phyloP scores from a whole-genome alignment of 2,329 filamentous ascomycete species.

The Onygenales sp. region DNA sequence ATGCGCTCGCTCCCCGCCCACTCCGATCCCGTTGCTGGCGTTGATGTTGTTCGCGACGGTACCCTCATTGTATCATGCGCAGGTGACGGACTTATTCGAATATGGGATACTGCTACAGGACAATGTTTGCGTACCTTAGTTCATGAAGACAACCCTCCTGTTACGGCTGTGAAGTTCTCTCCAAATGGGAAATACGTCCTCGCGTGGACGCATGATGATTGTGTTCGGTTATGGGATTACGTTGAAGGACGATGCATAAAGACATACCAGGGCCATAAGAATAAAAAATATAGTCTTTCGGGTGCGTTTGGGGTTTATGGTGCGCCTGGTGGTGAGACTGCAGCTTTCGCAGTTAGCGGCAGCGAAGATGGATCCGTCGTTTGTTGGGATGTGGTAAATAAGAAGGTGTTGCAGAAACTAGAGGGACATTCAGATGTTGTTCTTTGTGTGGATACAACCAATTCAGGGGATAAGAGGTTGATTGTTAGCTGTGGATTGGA shows the following conservation, averaged over 20 bases:
- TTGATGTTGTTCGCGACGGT: conserved; percentile 87
- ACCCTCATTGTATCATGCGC: conserved; percentile 87
- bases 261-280: conserved; percentile 89
- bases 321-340: conserved; percentile 18
- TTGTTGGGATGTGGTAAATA: conserved; percentile 84
- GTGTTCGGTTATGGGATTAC: conserved; percentile 90
- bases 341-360: conserved; percentile 65
- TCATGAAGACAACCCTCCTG: conserved; percentile 88
- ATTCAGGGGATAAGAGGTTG: conserved; percentile 35
- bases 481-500: conserved; percentile 57
- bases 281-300: conserved; percentile 73
- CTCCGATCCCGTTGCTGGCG: conserved; percentile 85
- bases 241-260: conserved; percentile 85
- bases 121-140: conserved; percentile 92
- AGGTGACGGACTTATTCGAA: conserved; percentile 80
- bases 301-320: conserved; percentile 69
- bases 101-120: conserved; percentile 93
- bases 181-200: conserved; percentile 91
- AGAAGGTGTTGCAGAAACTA: conserved; percentile 65
- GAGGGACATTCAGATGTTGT: conserved; percentile 50
- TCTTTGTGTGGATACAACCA: conserved; percentile 51
- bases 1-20: conserved; percentile 92
- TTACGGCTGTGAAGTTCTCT: conserved; percentile 81
- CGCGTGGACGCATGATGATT: conserved; percentile 83
- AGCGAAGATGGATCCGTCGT: conserved; percentile 76